phyloP scores from a whole-genome alignment of 768 basidiomycete genomes.

The Tephrocybe sp. region DNA sequence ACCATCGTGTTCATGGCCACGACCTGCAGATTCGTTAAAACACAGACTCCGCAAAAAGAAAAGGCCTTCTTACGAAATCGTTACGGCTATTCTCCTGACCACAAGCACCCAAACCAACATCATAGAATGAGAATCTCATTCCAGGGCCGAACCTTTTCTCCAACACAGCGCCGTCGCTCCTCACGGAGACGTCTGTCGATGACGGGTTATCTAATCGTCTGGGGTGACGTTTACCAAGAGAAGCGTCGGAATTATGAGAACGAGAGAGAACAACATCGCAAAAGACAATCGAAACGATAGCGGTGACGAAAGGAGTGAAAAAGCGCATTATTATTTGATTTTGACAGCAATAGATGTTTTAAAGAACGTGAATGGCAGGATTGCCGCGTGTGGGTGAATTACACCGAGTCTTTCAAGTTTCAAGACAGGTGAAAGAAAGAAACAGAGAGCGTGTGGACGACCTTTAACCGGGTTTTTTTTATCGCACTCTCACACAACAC shows the following conservation, averaged over 20 bases:
- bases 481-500: neutral
- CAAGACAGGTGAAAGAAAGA: neutral
- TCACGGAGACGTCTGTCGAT: slow-evolving; percentile 2
- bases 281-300: slow-evolving; percentile 15
- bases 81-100: slow-evolving; percentile 31
- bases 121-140: slow-evolving; percentile 29
- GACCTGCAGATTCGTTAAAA: slow-evolving; percentile 32
- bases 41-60: neutral
- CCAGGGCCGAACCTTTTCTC: slow-evolving; percentile 25
- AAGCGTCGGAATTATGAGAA: slow-evolving; percentile 8
- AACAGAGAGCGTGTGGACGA: neutral
- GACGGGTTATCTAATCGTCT: slow-evolving; percentile 1
- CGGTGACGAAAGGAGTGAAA: slow-evolving; percentile 12
- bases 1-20: slow-evolving; percentile 30
- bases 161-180: slow-evolving; percentile 12
- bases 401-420: too few relatives aligned
- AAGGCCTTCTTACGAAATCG: slow-evolving; percentile 37
- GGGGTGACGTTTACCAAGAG: slow-evolving; percentile 11
- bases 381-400: slow-evolving; percentile 4
- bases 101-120: slow-evolving; percentile 44
- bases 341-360: neutral
- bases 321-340: slow-evolving; percentile 15
- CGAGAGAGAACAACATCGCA: slow-evolving; percentile 8
- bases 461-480: neutral
- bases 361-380: slow-evolving; percentile 17